A percentile compares a stretch with the other conserved stretches of the same genome.
phyloP scores from a whole-genome alignment of 306 rosid species.

The Citrullus colocynthis region DNA sequence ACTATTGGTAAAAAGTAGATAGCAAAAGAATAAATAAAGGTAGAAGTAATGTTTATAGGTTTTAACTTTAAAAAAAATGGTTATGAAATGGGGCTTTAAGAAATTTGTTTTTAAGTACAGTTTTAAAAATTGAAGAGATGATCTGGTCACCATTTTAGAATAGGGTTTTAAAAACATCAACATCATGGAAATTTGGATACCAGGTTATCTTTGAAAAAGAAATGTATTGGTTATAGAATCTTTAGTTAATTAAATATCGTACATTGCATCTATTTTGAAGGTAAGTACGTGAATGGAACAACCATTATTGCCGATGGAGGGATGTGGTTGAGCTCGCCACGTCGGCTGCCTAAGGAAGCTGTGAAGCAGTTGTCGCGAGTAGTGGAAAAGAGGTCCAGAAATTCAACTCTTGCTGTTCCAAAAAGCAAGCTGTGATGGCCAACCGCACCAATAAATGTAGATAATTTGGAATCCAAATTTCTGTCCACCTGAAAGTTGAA shows the following conservation, averaged over 20 bases:
- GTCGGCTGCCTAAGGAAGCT: constrained; percentile 61
- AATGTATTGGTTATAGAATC: not conserved
- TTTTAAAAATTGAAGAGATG: not conserved
- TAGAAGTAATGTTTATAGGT: no score
- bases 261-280: constrained; percentile 24
- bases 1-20: no score
- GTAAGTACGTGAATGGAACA: constrained; percentile 69
- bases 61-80: no score
- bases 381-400: constrained; percentile 72
- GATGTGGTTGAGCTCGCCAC: constrained; percentile 82
- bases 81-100: no score
- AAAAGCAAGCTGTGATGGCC: constrained; percentile 53
- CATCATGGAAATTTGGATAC: not conserved
- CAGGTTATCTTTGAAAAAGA: not conserved
- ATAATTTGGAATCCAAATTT: not conserved
- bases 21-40: no score
- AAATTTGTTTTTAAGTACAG: no score
- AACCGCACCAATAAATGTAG: not conserved
- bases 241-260: not conserved
- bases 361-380: constrained; percentile 63
- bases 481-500: not conserved
- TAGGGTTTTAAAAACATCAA: not conserved
- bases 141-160: not conserved
- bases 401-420: constrained; percentile 45
- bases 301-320: constrained; percentile 69